Conservation (phyloP, 169 alveolate genomes). For the Plasmodium gonderi region DNA sequence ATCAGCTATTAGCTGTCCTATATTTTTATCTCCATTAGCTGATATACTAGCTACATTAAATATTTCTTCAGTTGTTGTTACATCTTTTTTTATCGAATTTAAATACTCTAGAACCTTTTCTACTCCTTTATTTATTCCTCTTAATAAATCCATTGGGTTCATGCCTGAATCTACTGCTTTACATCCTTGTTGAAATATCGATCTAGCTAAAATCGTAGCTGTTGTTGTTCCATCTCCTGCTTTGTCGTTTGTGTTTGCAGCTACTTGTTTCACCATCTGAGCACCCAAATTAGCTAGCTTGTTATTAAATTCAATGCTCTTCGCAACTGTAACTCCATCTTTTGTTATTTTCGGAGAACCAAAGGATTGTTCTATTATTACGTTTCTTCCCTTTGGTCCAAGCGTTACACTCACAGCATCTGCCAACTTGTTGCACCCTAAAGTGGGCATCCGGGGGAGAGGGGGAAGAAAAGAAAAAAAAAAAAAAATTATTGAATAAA, state of each 20-base stretch:
- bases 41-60: conserved; percentile 98
- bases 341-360: conserved; percentile 98
- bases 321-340: conserved; percentile 99
- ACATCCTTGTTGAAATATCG: conserved; percentile 98
- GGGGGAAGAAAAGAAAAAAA: neutral
- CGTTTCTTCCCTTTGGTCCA: conserved; percentile 99
- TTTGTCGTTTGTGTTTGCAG: conserved; percentile 96
- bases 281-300: conserved; percentile 98
- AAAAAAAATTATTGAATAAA: too few species aligned
- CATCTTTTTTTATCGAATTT: conserved; percentile 84
- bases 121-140: conserved; percentile 89
- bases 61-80: conserved; percentile 86
- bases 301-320: conserved; percentile 95
- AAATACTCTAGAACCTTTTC: conserved; percentile 81
- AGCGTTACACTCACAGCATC: conserved; percentile 99
- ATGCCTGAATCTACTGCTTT: conserved; percentile 99
- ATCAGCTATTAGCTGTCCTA: conserved; percentile 97
- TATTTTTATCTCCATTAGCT: conserved; percentile 97
- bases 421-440: conserved; percentile 95
- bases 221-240: conserved; percentile 99
- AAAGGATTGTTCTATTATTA: conserved; percentile 95
- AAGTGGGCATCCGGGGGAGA: neutral
- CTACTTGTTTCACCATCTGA: conserved; percentile 96
- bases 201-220: conserved; percentile 98
- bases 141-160: conserved; percentile 98